Evolutionary conservation across 1,284 basidiomycete species (phyloP), one percentile per base, ranked within the genome.

Genomic region (Bjerkandera adusta): DNA sequence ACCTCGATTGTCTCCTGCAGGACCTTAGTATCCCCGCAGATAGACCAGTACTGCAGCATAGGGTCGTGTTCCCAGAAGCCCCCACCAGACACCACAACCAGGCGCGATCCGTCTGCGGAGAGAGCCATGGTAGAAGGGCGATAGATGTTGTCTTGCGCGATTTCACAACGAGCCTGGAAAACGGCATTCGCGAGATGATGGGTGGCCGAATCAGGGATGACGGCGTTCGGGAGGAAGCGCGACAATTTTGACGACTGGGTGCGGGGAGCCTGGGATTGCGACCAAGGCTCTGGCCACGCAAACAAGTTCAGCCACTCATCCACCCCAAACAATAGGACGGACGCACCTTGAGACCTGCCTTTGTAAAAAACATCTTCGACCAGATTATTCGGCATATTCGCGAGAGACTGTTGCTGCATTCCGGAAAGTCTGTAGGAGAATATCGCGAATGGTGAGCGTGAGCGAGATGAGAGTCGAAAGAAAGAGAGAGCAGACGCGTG

Each of bases 41-140:
- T 57, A 22, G 60, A 38, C 53, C 60, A 65, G 50, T 59, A 67
- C 7, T 48, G 35, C 24, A 71, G 48, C 8, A 52, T 40, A 0
- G 71, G 68, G 5, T 61, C 57, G 27, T 66, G 62, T 33, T 65
- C 57, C 53, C 70, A 72, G 51, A 57, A 72, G 3, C 71, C 70
- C 6, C 64, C 62, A 11, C 57, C 58, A 6, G 52, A 43, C 2
- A 55, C 30, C 12, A 68, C 32, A 0, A 62, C 59, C 7, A 73
- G 47, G 37, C 62, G 64, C 3, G 57, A 54, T 0, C 61, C 64
- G 18, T 49, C 55, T 1, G 57, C 33, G 8, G 67, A 66, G 2
- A 69, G 45, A 12, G 43, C 35, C 39, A 70, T 43, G 10, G 41
- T 43, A 11, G 52, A 48, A 4, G 67, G 64, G 1, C 25, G 5